A percentile compares a stretch with the other conserved stretches of the same genome.
Evolutionary conservation across 805 yeast genomes (phyloP).

Genomic region (Metschnikowia amazonensis): DNA sequence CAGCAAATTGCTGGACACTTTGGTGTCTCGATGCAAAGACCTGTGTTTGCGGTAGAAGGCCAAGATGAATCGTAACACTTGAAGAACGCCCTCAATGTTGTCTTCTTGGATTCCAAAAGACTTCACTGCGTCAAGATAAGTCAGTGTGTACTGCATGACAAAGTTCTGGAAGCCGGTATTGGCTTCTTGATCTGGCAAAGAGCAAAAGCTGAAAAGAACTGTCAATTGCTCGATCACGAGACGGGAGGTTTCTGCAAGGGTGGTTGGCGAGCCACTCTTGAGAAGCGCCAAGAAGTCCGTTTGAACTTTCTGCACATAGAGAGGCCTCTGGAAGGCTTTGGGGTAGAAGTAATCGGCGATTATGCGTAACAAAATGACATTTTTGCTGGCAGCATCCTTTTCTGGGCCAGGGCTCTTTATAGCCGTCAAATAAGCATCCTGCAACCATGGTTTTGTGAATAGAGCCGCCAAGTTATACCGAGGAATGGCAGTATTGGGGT

Average conservation of each 20-base stretch:
- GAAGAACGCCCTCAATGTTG: slow-evolving; percentile 10
- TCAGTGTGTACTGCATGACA: slow-evolving; percentile 8
- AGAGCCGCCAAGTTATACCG: slow-evolving; percentile 41
- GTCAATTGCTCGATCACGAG: slow-evolving; percentile 15
- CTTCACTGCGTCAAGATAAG: slow-evolving; percentile 7
- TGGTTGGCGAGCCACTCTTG: slow-evolving; percentile 4
- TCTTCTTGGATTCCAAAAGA: neutral
- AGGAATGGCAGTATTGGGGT: slow-evolving; percentile 45
- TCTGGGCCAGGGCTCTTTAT: slow-evolving; percentile 6
- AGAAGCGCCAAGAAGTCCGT: slow-evolving; percentile 22
- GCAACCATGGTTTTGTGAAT: slow-evolving; percentile 35
- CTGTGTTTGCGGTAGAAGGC: slow-evolving; percentile 11
- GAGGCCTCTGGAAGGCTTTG: slow-evolving; percentile 20
- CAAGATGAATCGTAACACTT: slow-evolving; percentile 14
- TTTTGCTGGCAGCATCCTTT: slow-evolving; percentile 13
- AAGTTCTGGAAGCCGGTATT: slow-evolving; percentile 6
- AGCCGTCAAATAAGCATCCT: slow-evolving; percentile 15
- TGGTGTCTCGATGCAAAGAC: neutral
- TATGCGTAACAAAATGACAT: slow-evolving; percentile 31
- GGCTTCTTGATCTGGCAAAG: slow-evolving; percentile 8
- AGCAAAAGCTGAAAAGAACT: slow-evolving; percentile 15
- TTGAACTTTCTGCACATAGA: slow-evolving; percentile 15
- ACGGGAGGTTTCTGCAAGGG: neutral
- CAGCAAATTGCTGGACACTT: slow-evolving; percentile 5
- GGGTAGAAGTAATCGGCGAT: slow-evolving; percentile 45